Evolutionary conservation across 805 yeast species (phyloP).

Genomic region (Huiozyma naganishii): DNA sequence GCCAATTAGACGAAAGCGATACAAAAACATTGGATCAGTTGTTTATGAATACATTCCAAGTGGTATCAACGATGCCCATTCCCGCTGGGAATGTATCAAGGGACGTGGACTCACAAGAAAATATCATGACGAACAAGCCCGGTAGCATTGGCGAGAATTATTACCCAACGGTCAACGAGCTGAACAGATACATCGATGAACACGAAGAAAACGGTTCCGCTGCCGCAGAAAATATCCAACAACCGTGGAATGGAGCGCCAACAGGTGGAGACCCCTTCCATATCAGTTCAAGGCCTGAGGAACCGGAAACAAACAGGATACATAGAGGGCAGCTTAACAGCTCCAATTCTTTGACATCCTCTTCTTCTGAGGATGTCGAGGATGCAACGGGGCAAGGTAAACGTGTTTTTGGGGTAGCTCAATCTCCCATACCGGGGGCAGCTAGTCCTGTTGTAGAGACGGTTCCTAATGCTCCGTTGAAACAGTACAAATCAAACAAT

Average conservation of each 20-base stretch:
- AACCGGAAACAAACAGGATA: no score
- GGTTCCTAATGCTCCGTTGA: conserved; percentile 2
- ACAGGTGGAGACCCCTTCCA: no score
- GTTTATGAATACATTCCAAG: conserved; percentile 21
- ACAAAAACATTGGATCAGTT: conserved; percentile 17
- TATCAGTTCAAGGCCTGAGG: no score
- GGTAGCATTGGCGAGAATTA: conserved; percentile 1
- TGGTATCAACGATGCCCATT: conserved; percentile 21
- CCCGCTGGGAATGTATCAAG: not conserved
- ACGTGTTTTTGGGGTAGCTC: not conserved
- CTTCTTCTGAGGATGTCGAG: not conserved
- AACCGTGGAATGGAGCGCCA: not conserved
- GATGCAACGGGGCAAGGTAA: no score
- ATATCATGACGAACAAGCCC: not conserved
- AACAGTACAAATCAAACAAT: conserved; percentile 26
- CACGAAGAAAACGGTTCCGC: not conserved
- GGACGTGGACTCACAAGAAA: not conserved
- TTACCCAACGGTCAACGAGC: conserved; percentile 18
- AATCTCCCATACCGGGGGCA: not conserved
- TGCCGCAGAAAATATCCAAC: not conserved
- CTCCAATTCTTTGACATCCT: not conserved
- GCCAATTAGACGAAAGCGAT: conserved; percentile 8
- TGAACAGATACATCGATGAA: conserved; percentile 4
- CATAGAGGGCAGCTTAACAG: no score
- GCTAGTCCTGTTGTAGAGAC: no score